A percentile compares a stretch with the other conserved stretches of the same genome.
Evolutionary conservation across 2,329 filamentous ascomycete genomes (phyloP).

Genomic region (Ceratocystiopsis minuta): DNA sequence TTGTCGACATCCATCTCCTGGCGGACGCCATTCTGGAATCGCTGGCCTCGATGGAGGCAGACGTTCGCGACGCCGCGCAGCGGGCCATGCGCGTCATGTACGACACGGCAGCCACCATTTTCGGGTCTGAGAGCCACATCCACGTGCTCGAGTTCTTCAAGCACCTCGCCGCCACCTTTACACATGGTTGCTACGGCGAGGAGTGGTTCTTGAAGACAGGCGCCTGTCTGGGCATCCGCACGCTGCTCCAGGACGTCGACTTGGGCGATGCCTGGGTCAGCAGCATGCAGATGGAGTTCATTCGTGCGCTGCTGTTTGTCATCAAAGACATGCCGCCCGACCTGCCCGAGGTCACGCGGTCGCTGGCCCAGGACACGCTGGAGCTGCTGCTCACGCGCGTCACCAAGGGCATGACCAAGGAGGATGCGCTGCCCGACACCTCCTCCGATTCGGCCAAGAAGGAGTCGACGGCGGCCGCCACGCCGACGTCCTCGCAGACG

Average conservation of each 20-base stretch:
- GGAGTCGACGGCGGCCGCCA: no score
- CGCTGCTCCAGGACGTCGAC: slow-evolving; percentile 68
- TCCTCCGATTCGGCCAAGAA: neutral
- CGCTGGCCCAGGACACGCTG: slow-evolving; percentile 67
- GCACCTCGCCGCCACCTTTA: slow-evolving; percentile 67
- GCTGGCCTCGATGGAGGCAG: slow-evolving; percentile 64
- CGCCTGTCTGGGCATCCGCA: slow-evolving; percentile 75
- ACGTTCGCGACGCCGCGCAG: slow-evolving; percentile 69
- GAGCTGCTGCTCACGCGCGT: slow-evolving; percentile 63
- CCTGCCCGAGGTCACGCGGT: slow-evolving; percentile 73
- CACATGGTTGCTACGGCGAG: slow-evolving; percentile 89
- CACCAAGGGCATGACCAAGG: slow-evolving; percentile 61
- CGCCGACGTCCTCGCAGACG: neutral
- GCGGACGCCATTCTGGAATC: slow-evolving; percentile 83
- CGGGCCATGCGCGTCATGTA: slow-evolving; percentile 61
- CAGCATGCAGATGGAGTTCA: slow-evolving; percentile 70
- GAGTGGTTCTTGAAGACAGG: slow-evolving; percentile 98
- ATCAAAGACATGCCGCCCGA: slow-evolving; percentile 97
- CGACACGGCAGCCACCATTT: slow-evolving; percentile 57
- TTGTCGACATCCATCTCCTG: slow-evolving; percentile 70
- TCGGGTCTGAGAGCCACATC: slow-evolving; percentile 55
- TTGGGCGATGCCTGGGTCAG: slow-evolving; percentile 72
- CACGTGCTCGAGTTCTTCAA: slow-evolving; percentile 70
- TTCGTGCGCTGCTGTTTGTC: slow-evolving; percentile 84
- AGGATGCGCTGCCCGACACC: slow-evolving; percentile 31